Base-by-base conservation (phyloP, 73 alveolate genomes). In the Paramecium pentaurelia region DNA sequence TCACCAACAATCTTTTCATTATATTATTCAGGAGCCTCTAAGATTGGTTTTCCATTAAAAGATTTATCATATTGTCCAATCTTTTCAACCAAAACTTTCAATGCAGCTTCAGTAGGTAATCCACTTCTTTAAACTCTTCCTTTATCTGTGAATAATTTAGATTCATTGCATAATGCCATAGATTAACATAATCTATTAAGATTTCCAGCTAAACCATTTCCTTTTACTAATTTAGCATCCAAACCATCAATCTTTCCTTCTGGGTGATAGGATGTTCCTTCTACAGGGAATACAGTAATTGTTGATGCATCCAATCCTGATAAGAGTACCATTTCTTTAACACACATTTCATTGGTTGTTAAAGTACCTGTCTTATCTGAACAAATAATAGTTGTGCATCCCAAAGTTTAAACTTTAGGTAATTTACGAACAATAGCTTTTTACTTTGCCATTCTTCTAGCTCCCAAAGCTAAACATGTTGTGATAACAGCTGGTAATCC, bases 401-500 rank as follows among this genome's bases (percentile, higher is more conserved):
- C 99, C 34, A 97, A 94, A 3, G 99, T 97, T 59, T 95, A 95
- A 42, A 93, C 93, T 12, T 92, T 85, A 40, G 97, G 93, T 68
- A 25, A 59, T 71, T 32, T 42, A 27, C 96, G 30, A 58, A 91
- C 60, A n/a, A 85, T 59, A 58, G 95, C 95, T 27, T 92, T 92
- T 64, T 92, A 68, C 37, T 92, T 92, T 6, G 95, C 95, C 93
- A 92, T 85, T 86, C 97, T 93, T 90, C 99, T 94, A 6, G 99
- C 95, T 83, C 99, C 98, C 25, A 97, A 94, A 60, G 99, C 99
- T 60, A 97, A 88, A 93, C 99, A 97, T 37, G 99, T 98, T 10
- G 99, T 98, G 86, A 98, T 98, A 22, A 98, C 99, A n/a, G 99
- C 99, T 8, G 99, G 99, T 44, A 98, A 97, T 16, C 99, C 99